phyloP scores from a whole-genome alignment of 768 basidiomycete species.

The Termitomyces titanicus region DNA sequence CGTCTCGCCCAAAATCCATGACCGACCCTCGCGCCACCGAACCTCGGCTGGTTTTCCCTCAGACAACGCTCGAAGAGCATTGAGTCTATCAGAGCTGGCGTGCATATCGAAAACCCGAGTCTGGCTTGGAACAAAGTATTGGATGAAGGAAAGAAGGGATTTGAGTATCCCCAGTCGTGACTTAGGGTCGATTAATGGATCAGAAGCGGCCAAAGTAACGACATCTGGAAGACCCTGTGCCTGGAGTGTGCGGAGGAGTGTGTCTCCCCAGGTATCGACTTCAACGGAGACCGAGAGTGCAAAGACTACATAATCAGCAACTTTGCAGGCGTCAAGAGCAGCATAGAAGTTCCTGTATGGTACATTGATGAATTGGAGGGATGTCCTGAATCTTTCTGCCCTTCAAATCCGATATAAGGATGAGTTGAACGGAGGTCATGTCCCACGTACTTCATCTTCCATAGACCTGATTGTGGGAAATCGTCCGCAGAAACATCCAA shows the following conservation, averaged over 20 bases:
- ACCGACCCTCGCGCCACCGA: conserved; percentile 78
- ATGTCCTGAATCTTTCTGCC: conserved; percentile 87
- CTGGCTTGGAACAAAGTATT: conserved; percentile 90
- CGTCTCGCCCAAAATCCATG: conserved; percentile 68
- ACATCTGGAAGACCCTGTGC: conserved; percentile 88
- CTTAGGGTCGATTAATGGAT: conserved; percentile 53
- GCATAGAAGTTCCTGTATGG: conserved; percentile 70
- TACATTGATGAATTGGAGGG: conserved; percentile 81
- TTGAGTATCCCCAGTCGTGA: conserved; percentile 67
- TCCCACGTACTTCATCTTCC: conserved; percentile 57
- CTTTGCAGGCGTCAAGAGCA: conserved; percentile 80
- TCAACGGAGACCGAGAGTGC: conserved; percentile 78
- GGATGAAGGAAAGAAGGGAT: conserved; percentile 90
- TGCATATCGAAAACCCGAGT: conserved; percentile 73
- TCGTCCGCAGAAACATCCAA: conserved; percentile 53
- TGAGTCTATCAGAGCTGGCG: conserved; percentile 59
- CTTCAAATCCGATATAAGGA: conserved; percentile 33
- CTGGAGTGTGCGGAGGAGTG: conserved; percentile 81
- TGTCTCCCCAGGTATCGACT: conserved; percentile 85
- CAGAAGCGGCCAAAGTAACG: conserved; percentile 66
- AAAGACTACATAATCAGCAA: conserved; percentile 88
- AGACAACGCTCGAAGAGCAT: conserved; percentile 71
- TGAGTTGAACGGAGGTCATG: neutral
- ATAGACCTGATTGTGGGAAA: conserved; percentile 50
- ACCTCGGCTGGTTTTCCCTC: conserved; percentile 82